Conservation (phyloP, 1,284 basidiomycete species). For the Coniophora puteana region DNA sequence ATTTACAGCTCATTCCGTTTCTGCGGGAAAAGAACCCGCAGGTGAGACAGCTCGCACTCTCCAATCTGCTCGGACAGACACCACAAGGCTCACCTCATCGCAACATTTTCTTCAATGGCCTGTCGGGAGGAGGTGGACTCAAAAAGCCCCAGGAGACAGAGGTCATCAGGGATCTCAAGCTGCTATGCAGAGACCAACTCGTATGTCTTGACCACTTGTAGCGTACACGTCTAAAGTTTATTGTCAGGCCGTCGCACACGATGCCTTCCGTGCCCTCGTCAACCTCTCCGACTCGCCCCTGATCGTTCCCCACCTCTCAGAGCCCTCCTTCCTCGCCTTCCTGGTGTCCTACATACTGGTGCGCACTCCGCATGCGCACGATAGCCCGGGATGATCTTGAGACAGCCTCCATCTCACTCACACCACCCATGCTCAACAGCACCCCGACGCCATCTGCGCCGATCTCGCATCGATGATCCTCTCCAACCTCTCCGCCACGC, state of each 20-base stretch:
- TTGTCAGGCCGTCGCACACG: conserved; percentile 82
- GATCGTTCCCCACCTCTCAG: conserved; percentile 68
- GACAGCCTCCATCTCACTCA: conserved; percentile 1
- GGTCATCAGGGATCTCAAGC: conserved; percentile 73
- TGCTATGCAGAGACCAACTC: conserved; percentile 83
- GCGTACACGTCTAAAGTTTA: conserved; percentile 13
- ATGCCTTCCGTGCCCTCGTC: conserved; percentile 91
- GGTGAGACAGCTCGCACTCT: conserved; percentile 83
- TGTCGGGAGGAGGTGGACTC: conserved; percentile 49
- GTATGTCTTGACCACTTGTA: conserved; percentile 37
- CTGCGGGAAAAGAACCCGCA: conserved; percentile 85
- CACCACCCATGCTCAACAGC: conserved; percentile 43
- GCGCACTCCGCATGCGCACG: conserved; percentile 14
- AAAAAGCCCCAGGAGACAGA: conserved; percentile 64
- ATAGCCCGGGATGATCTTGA: not conserved
- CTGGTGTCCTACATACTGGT: conserved; percentile 91
- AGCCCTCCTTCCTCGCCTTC: conserved; percentile 77
- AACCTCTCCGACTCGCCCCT: conserved; percentile 89
- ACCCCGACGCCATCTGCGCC: conserved; percentile 85
- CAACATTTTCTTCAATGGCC: conserved; percentile 67
- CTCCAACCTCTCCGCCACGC: conserved; percentile 88
- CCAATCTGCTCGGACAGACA: conserved; percentile 81
- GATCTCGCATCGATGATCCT: conserved; percentile 96
- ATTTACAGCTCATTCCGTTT: conserved; percentile 75
- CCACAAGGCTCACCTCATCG: conserved; percentile 68